Base-by-base conservation (phyloP, 176 grass and related monocot genomes). In the Avena atlantica region DNA sequence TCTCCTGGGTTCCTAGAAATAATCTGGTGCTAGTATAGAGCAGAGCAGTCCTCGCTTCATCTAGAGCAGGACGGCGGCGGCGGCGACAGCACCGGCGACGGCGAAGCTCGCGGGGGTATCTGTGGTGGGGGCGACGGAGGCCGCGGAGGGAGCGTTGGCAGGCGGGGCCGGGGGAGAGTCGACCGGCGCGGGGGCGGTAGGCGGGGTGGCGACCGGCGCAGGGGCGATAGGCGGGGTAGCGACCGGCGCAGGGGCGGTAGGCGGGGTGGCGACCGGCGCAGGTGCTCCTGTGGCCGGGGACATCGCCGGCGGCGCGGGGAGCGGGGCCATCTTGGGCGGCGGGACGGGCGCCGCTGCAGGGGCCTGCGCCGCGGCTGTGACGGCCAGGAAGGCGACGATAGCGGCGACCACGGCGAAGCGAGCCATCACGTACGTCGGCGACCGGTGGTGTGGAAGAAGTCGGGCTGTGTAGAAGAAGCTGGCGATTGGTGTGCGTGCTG, bases 31-130 rank as follows among this genome's bases (percentile, higher is more conserved):
- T 42, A 42, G 40, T 42, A 42, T 42, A 42, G 5, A 76, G 29
- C 73, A 76, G 14, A 57, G n/a, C 12, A 21, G 8, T 19, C 2
- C 20, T 5, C 80, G 27, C 13, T 27, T 13, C 36, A 65, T 82
- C 91, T 90, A 93, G 81, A 93, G 90, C 36, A 87, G 5, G 53
- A 85, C 24, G 64, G 78, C 85, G 12, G 78, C 85, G 12, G 91
- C 88, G 20, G 88, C 91, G 19, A 90, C 48, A 2, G 82, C 91
- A 4, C 19, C 85, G 12, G 63, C 91, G 53, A 85, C 85, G 62
- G 81, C 81, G 10, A 85, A 69, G 65, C 34, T 47, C 16, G 80
- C 64, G 74, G 74, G 74, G 24, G 49, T 55, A 24, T 25, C 74
- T 42, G 6, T 42, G 49, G 3, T 34, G 49, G 80, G 80, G 5